Evolutionary conservation across 305 asterid genomes (phyloP).

Genomic region (Solanum hybrid): DNA sequence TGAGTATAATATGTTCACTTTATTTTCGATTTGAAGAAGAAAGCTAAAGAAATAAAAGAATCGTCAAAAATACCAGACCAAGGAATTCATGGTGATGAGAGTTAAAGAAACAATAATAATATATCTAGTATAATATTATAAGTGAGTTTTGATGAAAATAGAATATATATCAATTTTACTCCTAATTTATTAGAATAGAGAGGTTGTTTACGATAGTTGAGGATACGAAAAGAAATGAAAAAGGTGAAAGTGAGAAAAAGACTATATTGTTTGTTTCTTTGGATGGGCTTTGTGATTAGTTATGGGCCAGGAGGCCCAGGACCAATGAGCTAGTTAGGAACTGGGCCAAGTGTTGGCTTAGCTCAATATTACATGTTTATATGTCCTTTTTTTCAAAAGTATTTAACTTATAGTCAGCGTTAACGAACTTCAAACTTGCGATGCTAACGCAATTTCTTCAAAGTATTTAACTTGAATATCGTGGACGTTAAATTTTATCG

Average conservation of each 20-base stretch:
- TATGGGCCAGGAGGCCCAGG: neutral
- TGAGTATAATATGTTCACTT: neutral
- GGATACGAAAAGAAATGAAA: neutral
- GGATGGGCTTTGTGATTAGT: neutral
- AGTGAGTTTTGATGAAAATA: neutral
- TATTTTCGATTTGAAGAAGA: neutral
- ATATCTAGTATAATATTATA: neutral
- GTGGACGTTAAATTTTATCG: no score
- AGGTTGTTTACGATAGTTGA: fast-evolving
- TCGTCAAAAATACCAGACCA: fast-evolving
- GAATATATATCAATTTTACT: neutral
- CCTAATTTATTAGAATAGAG: neutral
- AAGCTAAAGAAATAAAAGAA: neutral
- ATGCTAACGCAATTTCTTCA: neutral
- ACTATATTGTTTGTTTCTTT: neutral
- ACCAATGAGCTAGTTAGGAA: neutral
- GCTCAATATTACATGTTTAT: neutral
- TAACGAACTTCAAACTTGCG: neutral
- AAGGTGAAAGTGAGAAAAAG: neutral
- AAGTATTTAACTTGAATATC: neutral
- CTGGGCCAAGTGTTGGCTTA: neutral
- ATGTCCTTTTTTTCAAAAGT: neutral
- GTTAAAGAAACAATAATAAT: neutral
- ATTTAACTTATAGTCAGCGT: neutral
- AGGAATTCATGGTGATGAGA: neutral